Evolutionary conservation across 371 early-diverging fungal species (phyloP).

Genomic region (Mucor circinelloides): DNA sequence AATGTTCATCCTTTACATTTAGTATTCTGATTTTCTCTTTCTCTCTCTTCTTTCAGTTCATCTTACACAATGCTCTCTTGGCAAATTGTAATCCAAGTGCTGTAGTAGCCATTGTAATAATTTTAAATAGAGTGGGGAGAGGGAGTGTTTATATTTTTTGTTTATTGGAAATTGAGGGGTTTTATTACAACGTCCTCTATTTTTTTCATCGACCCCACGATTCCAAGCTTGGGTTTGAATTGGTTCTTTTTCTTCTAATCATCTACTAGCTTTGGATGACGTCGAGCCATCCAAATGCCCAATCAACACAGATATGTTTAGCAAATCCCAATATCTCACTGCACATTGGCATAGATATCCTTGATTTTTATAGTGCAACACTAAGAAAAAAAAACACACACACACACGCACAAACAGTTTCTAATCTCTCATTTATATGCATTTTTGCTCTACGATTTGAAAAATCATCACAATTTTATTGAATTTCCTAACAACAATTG

Average conservation of each 20-base stretch:
- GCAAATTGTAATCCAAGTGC: constrained; percentile 55
- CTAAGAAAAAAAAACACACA: too few species aligned
- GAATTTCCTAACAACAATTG: too few species aligned
- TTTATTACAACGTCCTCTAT: constrained; percentile 11
- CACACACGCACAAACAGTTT: too few species aligned
- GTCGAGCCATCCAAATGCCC: neutral
- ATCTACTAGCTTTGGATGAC: neutral
- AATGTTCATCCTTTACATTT: neutral
- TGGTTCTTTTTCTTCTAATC: neutral
- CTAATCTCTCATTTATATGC: too few species aligned
- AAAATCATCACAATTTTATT: too few species aligned
- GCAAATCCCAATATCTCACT: neutral
- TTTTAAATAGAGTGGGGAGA: constrained; percentile 47
- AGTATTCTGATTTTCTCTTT: neutral
- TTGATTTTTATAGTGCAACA: neutral
- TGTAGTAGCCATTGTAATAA: constrained; percentile 36
- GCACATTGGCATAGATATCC: neutral
- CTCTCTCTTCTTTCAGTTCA: neutral
- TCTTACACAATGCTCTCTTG: constrained; percentile 53
- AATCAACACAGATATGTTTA: neutral
- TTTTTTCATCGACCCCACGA: constrained; percentile 2
- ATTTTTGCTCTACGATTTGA: neutral
- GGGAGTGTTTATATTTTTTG: constrained; percentile 7
- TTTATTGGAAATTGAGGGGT: constrained; percentile 14
- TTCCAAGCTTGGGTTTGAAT: neutral